Evolutionary conservation across 305 asterid species (phyloP).

Genomic region (Fraxinus albicans): DNA sequence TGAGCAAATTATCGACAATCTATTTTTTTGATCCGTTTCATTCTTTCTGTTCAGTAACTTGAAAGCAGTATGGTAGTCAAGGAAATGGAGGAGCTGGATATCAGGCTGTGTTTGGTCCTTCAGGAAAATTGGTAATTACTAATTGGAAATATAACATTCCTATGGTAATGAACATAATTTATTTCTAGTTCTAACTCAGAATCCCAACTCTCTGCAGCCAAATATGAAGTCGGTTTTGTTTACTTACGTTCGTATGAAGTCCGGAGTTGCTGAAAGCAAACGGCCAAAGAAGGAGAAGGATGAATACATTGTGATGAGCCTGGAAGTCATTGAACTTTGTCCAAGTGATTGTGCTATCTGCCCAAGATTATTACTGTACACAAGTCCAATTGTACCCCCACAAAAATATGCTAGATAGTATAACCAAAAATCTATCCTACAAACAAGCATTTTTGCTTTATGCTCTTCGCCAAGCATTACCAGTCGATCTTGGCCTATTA

Average conservation of each 20-base stretch:
- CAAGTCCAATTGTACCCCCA: slow-evolving; percentile 91
- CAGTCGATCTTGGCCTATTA: slow-evolving; percentile 50
- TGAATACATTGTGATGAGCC: slow-evolving; percentile 68
- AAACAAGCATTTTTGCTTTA: slow-evolving; percentile 42
- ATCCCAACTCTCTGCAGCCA: not conserved
- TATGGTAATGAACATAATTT: not conserved
- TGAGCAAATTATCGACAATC: not conserved
- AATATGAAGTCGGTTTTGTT: not conserved
- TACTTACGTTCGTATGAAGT: slow-evolving; percentile 61
- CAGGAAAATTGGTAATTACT: not conserved
- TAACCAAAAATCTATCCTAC: slow-evolving; percentile 77
- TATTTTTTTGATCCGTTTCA: not conserved
- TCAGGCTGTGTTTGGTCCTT: not conserved
- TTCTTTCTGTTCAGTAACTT: not conserved
- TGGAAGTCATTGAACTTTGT: slow-evolving; percentile 47
- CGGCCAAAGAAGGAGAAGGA: slow-evolving; percentile 94
- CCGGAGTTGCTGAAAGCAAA: slow-evolving; percentile 86
- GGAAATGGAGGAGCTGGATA: not conserved
- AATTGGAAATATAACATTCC: not conserved
- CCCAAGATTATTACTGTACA: slow-evolving; percentile 85
- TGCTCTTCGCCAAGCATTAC: slow-evolving; percentile 79
- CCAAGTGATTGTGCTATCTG: slow-evolving; percentile 88
- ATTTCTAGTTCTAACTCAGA: not conserved
- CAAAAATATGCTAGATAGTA: slow-evolving; percentile 67
- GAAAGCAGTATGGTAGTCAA: not conserved